A percentile compares a stretch with the other conserved stretches of the same genome.
Evolutionary conservation across 495 filamentous ascomycete species (phyloP).

Genomic region (Trichoderma virens): DNA sequence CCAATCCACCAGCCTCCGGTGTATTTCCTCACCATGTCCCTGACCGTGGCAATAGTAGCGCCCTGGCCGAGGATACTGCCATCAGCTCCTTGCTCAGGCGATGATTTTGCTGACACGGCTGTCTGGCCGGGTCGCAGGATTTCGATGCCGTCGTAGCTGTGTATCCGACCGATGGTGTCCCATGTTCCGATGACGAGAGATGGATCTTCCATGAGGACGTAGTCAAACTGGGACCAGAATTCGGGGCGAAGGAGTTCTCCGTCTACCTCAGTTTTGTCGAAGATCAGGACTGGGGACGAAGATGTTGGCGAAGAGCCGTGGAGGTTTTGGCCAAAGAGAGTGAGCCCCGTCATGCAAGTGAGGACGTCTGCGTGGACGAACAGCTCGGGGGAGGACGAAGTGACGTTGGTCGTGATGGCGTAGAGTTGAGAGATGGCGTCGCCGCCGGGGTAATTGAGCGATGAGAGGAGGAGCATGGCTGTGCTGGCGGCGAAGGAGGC

Average conservation of each 20-base stretch:
- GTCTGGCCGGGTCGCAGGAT: slow-evolving; percentile 44
- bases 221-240: slow-evolving; percentile 84
- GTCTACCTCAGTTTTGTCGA: slow-evolving; percentile 60
- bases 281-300: slow-evolving; percentile 10
- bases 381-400: slow-evolving; percentile 23
- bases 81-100: slow-evolving; percentile 19
- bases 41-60: slow-evolving; percentile 21
- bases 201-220: slow-evolving; percentile 64
- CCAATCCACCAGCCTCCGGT: slow-evolving; percentile 59
- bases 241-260: slow-evolving; percentile 43
- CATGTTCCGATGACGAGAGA: slow-evolving; percentile 52
- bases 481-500: slow-evolving; percentile 50
- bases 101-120: background rate
- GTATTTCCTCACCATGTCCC: slow-evolving; percentile 24
- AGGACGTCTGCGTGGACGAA: slow-evolving; percentile 75
- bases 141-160: slow-evolving; percentile 64
- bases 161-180: slow-evolving; percentile 60
- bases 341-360: slow-evolving; percentile 89
- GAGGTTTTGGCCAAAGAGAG: slow-evolving; percentile 63
- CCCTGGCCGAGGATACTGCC: slow-evolving; percentile 27
- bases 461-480: slow-evolving; percentile 60
- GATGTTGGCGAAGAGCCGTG: slow-evolving; percentile 12
- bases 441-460: slow-evolving; percentile 85
- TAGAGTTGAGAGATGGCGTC: slow-evolving; percentile 55
- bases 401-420: slow-evolving; percentile 30